Base-by-base conservation (phyloP, 208 protist species). In the Trypanosomatidae sp. region DNA sequence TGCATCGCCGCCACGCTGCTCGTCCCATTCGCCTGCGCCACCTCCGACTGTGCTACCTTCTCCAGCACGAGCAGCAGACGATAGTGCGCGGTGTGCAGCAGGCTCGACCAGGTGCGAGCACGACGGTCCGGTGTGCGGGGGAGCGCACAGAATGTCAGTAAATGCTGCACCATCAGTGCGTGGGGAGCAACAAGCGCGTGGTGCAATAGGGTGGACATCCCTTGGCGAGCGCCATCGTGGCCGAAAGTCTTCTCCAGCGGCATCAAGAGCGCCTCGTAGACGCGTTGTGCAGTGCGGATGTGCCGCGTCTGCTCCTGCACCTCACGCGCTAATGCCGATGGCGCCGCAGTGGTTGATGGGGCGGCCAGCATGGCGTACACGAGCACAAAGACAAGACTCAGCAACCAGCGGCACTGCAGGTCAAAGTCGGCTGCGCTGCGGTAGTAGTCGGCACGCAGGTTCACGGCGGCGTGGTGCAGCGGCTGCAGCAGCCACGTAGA, bases 61-160 rank as follows among this genome's bases (percentile, higher is more conserved):
- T 96, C 92, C 53, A 95, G 64, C n/a, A 96, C 43, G 49, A 92
- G 50, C 44, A 94, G 77, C 41, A 87, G 82, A 10, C 90, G 89
- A 59, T 94, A 96, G 46, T 85, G 79, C 0, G 82, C 85, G 1
- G 90, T 92, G 67, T 82, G 77, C 17, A 92, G 79, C 0, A 91
- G 25, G 39, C 47, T 73, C 52, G 74, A 44, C 74, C 74, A 79
- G n/a, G n/a, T n/a, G n/a, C n/a, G n/a, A n/a, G n/a, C n/a, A n/a
- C n/a, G n/a, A n/a, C n/a, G n/a, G n/a, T n/a, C n/a, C n/a, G n/a
- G n/a, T n/a, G n/a, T n/a, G n/a, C n/a, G n/a, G n/a, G n/a, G n/a
- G n/a, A n/a, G n/a, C n/a, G n/a, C n/a, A n/a, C n/a, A n/a, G n/a
- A n/a, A n/a, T n/a, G n/a, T n/a, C n/a, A n/a, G n/a, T n/a, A 69